Percentiles rank a stretch among this genome's conserved stretches.
Conservation (phyloP, 225 moss, liverwort and hornwort genomes). For the Takakia lepidozioides region DNA sequence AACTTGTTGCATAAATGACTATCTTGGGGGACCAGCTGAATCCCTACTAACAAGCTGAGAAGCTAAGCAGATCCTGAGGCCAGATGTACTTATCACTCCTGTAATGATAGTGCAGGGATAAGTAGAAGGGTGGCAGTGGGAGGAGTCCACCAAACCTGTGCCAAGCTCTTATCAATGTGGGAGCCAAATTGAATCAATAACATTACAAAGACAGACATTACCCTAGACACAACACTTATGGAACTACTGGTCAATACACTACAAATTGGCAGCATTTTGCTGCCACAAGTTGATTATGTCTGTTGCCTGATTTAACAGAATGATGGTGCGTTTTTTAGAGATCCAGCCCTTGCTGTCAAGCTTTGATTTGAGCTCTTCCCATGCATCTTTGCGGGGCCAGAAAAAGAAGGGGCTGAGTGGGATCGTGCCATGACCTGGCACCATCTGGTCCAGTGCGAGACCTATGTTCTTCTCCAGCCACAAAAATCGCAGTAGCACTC, state of each 20-base stretch:
- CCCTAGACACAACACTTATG: too few relatives aligned
- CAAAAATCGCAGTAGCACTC: conserved; percentile 82
- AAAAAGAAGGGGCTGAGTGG: conserved; percentile 96
- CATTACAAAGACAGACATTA: too few relatives aligned
- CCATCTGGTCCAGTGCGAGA: conserved; percentile 89
- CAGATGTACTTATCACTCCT: too few relatives aligned
- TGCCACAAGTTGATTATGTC: conserved; percentile 99
- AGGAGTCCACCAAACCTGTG: too few relatives aligned
- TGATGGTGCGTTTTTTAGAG: conserved; percentile 86
- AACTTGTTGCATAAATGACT: too few relatives aligned
- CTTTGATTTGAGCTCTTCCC: conserved; percentile 94
- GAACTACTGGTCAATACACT: background rate
- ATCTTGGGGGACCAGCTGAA: too few relatives aligned
- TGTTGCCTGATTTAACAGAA: conserved; percentile 93
- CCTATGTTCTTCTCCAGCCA: conserved; percentile 99
- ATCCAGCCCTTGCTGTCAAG: conserved; percentile 97
- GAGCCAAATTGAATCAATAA: too few relatives aligned
- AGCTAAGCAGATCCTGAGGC: too few relatives aligned
- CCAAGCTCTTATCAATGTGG: too few relatives aligned
- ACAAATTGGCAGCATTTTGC: conserved; percentile 80
- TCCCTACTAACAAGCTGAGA: too few relatives aligned
- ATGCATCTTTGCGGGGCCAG: conserved; percentile 98
- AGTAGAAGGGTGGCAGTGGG: too few relatives aligned
- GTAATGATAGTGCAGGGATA: too few relatives aligned
- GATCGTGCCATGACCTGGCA: conserved; percentile 91